phyloP scores from a whole-genome alignment of 2,329 filamentous ascomycete species.

The Alternaria arbusti region DNA sequence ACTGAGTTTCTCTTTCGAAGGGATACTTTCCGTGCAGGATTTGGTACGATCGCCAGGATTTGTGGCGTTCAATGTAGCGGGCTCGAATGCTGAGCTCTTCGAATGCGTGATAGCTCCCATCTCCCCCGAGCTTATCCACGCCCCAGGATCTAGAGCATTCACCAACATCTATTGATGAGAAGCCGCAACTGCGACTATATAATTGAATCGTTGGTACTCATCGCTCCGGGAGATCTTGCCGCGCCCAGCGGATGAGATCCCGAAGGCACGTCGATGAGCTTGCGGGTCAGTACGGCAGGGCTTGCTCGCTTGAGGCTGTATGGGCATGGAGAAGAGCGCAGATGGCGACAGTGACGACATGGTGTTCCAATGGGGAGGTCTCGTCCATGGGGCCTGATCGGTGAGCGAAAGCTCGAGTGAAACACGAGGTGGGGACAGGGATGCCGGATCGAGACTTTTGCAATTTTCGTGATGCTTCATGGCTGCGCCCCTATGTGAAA shows the following conservation, averaged over 20 bases:
- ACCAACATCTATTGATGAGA: not conserved
- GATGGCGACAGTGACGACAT: constrained; percentile 1
- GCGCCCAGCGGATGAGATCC: not conserved
- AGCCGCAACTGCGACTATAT: not conserved
- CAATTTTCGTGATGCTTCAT: not conserved
- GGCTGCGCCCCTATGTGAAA: not conserved
- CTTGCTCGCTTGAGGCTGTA: not conserved
- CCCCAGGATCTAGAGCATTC: not conserved
- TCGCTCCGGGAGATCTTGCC: not conserved
- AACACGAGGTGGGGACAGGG: constrained; percentile 7
- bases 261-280: not conserved
- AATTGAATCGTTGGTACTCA: not conserved
- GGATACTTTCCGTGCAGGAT: not conserved
- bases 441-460: not conserved
- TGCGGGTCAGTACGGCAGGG: not conserved
- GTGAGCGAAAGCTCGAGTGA: constrained; percentile 13
- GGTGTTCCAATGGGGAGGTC: not conserved
- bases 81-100: not conserved
- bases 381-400: constrained; percentile 13
- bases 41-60: not conserved
- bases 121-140: not conserved
- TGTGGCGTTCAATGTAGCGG: not conserved
- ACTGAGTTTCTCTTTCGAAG: not conserved
- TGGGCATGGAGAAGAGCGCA: constrained; percentile 1
- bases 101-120: not conserved